Base-by-base conservation (phyloP, 768 basidiomycete species). In the Strobilomyces confusus region DNA sequence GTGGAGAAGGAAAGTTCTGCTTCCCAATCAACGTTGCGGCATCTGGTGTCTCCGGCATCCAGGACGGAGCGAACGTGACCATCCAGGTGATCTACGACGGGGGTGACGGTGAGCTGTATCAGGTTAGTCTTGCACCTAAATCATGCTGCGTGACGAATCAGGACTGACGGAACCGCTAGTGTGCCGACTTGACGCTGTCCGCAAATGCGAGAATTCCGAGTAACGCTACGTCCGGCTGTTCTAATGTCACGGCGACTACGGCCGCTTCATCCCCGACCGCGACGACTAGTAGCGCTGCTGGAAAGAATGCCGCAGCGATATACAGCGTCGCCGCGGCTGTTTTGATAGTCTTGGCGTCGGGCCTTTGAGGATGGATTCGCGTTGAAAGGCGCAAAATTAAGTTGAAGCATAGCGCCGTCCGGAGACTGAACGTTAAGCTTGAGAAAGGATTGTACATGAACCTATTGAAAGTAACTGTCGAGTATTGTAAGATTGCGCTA, bases 151-250 rank as follows among this genome's bases (percentile, higher is more conserved):
- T 33, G 37, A 46, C 42, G 37, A 19, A 22, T 9, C 34, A 20
- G 41, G 38, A 25, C 34, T 26, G 3, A 57, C 22, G 17, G 34
- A 44, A 55, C 15, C 11, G 46, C 13, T n/a, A 92, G 87, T 94
- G 91, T 64, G 79, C 92, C 34, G 92, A 94, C 70, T 67, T 94
- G 60, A 83, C 84, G 19, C 72, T 95, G 30, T 78, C 83, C 38
- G 77, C 72, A 19, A 77, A 66, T 61, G 74, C 75, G 57, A 77
- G 73, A 17, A 71, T 82, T 30, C 76, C 83, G 1, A 71, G 77
- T 32, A 77, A 72, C 51, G 63, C 73, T 30, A 63, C 66, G 3
- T 58, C 59, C 19, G 37, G 46, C 13, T 76, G 77, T 64, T 48
- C 69, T 15, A 76, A 72, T 48, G 58, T 70, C 30, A 69, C 67